Base-by-base conservation (phyloP, 345 rosid species). In the Melaleuca quinquenervia region DNA sequence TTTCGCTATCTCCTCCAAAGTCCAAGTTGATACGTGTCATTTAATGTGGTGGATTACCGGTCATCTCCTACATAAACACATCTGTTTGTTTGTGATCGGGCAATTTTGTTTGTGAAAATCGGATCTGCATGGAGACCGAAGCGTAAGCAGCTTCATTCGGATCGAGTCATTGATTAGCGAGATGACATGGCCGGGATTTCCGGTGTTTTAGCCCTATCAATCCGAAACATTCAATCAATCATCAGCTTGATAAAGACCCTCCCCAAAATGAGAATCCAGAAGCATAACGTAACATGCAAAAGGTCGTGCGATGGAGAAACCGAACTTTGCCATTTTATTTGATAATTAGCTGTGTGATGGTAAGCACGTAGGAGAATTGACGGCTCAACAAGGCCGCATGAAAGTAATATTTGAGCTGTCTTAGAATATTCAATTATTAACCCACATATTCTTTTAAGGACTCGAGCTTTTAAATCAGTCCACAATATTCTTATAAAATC, bases 161-260 rank as follows among this genome's bases (percentile, higher is more conserved):
- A 88, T 60, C 51, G 44, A 8, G 55, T 84, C 50, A 52, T 84
- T 55, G 84, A 84, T 55, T 41, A 75, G 83, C 87, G 88, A 83
- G 83, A 83, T 56, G 16, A 82, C 27, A 45, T 88, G 88, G 45
- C 90, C 92, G 91, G 84, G 84, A 88, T 86, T 89, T 50, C 54
- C 90, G 92, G 88, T 49, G 8, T 45, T 18, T 32, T 36, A 70
- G 58, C 84, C 84, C 56, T 51, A 56, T 82, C 84, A 82, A n/a
- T n/a, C n/a, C n/a, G n/a, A n/a, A n/a, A n/a, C n/a, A n/a, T n/a
- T n/a, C n/a, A n/a, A 51, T 82, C 56, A 50, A n/a, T 58, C 83
- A 48, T 82, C 54, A 16, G 32, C 70, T n/a, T n/a, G 70, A 58
- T 13, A 58, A 52, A 14, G 27, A 6, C 29, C 70, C 15, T 29